Evolutionary conservation across 768 basidiomycete genomes (phyloP), one percentile per base, ranked within the genome.

Genomic region (Termitomyces eurrhizus): DNA sequence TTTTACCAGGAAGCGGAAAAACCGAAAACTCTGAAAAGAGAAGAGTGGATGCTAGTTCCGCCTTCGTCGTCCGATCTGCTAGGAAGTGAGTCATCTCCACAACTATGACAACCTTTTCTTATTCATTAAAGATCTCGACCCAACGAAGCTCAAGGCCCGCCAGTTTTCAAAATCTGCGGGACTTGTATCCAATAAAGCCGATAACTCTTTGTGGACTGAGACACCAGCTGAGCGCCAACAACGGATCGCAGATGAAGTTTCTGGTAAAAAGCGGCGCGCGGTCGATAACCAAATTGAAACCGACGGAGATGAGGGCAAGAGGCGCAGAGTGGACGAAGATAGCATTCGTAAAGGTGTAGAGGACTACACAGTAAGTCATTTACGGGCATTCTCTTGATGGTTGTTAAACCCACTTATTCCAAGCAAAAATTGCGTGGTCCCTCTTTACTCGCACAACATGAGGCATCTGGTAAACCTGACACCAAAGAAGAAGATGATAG

Each of bases 31-130:
- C 76, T 86, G 42, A 77, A 93, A 72, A 85, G 97, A 46, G 93
- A 98, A 21, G 95, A 95, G 72, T 99, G 97, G 97, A 99, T 99
- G 97, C 81, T 98, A 49, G 89, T 90, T 1, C 96, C 96, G 1
- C 96, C 97, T 0, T 85, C 88, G 21, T 83, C 87, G 1, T 87
- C 90, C 2, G 90, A 91, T 62, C 73, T 96, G 13, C 78, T 95
- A 5, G 83, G 82, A 51, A 88, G 93, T 95, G 66, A 63, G 89
- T 82, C 9, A 13, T 14, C 21, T 44, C 26, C 32, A 21, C 21
- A 53, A 7, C 14, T 35, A 18, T n/a, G n/a, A 33, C 7, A 7
- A 7, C 57, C n/a, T 48, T 59, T 36, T 62, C 33, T 50, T 45
- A 37, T 48, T 24, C 29, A 32, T 37, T 64, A 56, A 94, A 65